These are phyloP conservation scores for Theobroma cacao DNA, from an alignment of 345 rosid species.

Conservation along the genomic window DNA sequence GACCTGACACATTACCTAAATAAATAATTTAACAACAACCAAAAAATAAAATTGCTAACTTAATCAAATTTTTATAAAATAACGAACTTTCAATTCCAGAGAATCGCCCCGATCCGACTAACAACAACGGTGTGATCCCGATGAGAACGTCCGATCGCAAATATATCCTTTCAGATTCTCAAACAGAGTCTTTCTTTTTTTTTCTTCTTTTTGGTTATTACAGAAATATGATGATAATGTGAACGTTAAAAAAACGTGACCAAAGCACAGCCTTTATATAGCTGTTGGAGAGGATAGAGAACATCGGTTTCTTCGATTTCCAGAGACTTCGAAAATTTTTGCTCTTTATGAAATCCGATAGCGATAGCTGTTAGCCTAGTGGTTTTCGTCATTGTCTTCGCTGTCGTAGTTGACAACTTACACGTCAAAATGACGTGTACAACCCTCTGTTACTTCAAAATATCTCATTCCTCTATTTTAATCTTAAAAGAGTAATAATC, in stretches of 20 bases:
- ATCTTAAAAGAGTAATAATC: background rate
- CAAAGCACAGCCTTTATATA: background rate
- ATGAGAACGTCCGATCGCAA: slow-evolving; percentile 13
- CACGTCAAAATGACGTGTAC: background rate
- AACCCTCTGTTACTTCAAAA: background rate
- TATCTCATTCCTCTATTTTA: background rate
- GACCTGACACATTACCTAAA: slow-evolving; percentile 21
- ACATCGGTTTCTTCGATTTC: background rate
- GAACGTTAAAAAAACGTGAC: background rate
- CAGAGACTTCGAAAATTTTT: slow-evolving; percentile 20
- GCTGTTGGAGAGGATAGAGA: background rate
- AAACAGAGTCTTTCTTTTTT: background rate
- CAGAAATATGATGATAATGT: background rate
- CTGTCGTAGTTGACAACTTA: background rate
- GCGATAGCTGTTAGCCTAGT: slow-evolving; percentile 14
- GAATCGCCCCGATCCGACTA: slow-evolving; percentile 28
- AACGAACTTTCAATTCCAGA: slow-evolving; percentile 57
- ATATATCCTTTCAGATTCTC: background rate
- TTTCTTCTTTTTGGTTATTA: too few species aligned
- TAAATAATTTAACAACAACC: slow-evolving; percentile 9
- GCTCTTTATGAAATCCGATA: background rate
- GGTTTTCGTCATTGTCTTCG: background rate
- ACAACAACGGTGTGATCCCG: background rate
- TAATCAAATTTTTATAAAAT: slow-evolving; percentile 21
- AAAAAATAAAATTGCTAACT: slow-evolving; percentile 2